phyloP scores from a whole-genome alignment of 768 basidiomycete species.

The Mycena kentingensis region DNA sequence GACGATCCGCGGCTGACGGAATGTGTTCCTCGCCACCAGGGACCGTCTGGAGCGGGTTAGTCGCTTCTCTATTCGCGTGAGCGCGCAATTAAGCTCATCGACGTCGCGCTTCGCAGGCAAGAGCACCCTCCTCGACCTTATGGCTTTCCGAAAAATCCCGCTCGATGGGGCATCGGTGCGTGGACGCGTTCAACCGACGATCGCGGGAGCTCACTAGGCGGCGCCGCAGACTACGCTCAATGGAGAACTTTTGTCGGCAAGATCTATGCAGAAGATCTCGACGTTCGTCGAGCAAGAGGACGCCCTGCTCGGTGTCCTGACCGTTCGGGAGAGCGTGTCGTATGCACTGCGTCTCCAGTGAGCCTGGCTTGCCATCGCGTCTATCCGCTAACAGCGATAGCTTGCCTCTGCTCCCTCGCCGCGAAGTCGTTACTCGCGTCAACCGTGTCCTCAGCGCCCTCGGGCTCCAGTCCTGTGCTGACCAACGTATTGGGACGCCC shows the following conservation, averaged over 20 bases:
- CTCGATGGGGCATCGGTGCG: slow-evolving; percentile 34
- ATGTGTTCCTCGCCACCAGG: slow-evolving; percentile 28
- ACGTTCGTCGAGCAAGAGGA: slow-evolving; percentile 65
- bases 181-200: background rate
- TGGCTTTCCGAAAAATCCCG: slow-evolving; percentile 42
- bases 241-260: slow-evolving; percentile 27
- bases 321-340: slow-evolving; percentile 55
- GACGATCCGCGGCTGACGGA: slow-evolving; percentile 2
- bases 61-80: background rate
- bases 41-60: slow-evolving; percentile 47
- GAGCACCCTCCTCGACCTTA: slow-evolving; percentile 48
- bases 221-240: slow-evolving; percentile 36
- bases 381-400: too few species aligned
- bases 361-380: too few species aligned
- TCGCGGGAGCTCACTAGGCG: background rate
- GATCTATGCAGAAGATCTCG: slow-evolving; percentile 42
- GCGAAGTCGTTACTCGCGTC: slow-evolving; percentile 43
- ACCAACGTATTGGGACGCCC: slow-evolving; percentile 58
- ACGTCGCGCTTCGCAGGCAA: slow-evolving; percentile 33
- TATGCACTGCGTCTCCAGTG: slow-evolving; percentile 55
- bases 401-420: slow-evolving; percentile 38
- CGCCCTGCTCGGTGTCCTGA: slow-evolving; percentile 57
- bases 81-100: background rate
- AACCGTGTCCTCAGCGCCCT: slow-evolving; percentile 45
- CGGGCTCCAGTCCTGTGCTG: slow-evolving; percentile 49